phyloP scores from a whole-genome alignment of 2,329 filamentous ascomycete genomes.

The Aspergillus alliaceus region DNA sequence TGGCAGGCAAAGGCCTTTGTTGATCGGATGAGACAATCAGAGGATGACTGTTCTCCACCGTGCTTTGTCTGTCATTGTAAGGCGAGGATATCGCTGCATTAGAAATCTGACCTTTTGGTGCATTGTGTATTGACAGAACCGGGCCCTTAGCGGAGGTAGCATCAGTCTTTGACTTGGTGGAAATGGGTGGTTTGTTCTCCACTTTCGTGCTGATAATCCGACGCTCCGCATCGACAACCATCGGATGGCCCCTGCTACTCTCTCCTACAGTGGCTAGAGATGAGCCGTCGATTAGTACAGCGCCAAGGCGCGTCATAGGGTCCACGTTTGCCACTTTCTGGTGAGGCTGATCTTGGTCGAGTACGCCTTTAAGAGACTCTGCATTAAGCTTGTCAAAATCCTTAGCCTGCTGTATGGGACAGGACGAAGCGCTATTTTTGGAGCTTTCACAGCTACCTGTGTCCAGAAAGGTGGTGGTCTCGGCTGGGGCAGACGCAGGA shows the following conservation, averaged over 20 bases:
- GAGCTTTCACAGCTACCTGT: neutral
- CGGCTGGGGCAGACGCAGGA: constrained; percentile 16
- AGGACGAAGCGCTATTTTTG: constrained; percentile 7
- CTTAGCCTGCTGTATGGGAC: neutral
- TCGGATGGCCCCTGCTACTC: constrained; percentile 12
- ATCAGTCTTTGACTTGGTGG: neutral
- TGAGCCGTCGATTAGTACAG: constrained; percentile 15
- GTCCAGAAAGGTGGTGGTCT: constrained; percentile 4
- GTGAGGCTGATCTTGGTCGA: constrained; percentile 6
- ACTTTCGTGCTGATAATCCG: constrained; percentile 14
- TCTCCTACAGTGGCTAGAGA: constrained; percentile 18
- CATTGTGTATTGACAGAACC: constrained; percentile 5
- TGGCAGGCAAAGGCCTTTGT: neutral
- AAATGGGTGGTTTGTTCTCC: neutral
- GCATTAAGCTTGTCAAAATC: neutral
- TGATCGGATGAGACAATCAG: constrained; percentile 15
- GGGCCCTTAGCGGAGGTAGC: neutral
- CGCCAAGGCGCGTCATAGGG: constrained; percentile 7
- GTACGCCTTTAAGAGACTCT: neutral
- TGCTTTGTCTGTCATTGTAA: neutral
- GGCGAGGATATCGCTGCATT: neutral
- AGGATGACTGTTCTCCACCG: constrained; percentile 3
- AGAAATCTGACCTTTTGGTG: neutral
- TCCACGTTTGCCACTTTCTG: neutral
- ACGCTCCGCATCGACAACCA: constrained; percentile 9